A percentile compares a stretch with the other conserved stretches of the same genome.
These are phyloP conservation scores for Paramecium caudatum DNA, from an alignment of 73 alveolate genomes.

Conservation along the genomic window DNA sequence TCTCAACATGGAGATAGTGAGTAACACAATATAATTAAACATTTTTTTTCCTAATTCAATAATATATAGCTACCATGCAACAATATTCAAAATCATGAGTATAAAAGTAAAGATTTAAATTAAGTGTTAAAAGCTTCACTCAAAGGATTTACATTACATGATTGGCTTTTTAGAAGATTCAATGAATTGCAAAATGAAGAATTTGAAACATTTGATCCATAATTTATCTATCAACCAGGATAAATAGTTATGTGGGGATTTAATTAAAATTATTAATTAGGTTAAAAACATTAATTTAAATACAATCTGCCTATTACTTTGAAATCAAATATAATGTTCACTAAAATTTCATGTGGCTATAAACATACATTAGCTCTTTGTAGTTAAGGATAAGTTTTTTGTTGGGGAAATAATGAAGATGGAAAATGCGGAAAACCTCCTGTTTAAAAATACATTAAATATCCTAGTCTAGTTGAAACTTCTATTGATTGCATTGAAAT, in stretches of 20 bases:
- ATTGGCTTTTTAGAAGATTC: conserved; percentile 42
- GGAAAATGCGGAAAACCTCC: conserved; percentile 58
- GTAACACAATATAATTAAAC: not conserved
- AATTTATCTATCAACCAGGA: conserved; percentile 36
- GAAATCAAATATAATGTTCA: conserved; percentile 1
- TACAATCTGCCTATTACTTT: conserved; percentile 19
- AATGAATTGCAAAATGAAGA: not conserved
- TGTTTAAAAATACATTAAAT: not conserved
- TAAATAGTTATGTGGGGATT: conserved; percentile 39
- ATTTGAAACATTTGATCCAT: not conserved
- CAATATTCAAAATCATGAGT: conserved; percentile 5
- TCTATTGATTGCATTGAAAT: not conserved
- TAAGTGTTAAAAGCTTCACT: conserved; percentile 45
- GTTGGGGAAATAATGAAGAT: conserved; percentile 67
- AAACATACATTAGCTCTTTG: conserved; percentile 53
- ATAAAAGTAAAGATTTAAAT: conserved; percentile 11
- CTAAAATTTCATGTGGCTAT: conserved; percentile 45
- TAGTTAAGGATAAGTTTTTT: not conserved
- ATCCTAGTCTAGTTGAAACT: not conserved
- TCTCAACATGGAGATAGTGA: not conserved
- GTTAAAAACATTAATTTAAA: not conserved
- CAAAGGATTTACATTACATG: conserved; percentile 10
- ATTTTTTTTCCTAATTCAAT: conserved; percentile 9
- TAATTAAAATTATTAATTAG: conserved; percentile 51
- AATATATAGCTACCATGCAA: not conserved